These are phyloP conservation scores for Sorghum bicolor DNA, from an alignment of 176 grass and related monocot genomes.

Conservation along the genomic window DNA sequence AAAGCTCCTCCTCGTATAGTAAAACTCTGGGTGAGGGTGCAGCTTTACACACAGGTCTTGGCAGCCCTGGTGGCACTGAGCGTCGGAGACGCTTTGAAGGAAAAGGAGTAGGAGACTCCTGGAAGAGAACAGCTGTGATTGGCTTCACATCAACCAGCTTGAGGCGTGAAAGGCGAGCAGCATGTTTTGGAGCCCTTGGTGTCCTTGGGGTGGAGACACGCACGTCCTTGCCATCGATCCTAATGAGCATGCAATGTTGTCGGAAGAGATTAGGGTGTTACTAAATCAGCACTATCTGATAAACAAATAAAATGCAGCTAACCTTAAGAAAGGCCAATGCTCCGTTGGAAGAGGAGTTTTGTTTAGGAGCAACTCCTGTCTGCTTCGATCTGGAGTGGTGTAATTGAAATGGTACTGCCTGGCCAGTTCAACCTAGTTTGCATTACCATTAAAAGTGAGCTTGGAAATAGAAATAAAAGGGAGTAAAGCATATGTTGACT, in stretches of 20 bases:
- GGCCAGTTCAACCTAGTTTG: constrained; percentile 69
- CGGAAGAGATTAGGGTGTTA: constrained; percentile 14
- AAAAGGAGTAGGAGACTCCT: constrained; percentile 56
- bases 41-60: constrained; percentile 60
- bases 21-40: constrained; percentile 62
- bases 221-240: constrained; percentile 52
- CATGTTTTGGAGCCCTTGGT: constrained; percentile 70
- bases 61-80: constrained; percentile 63
- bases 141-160: constrained; percentile 62
- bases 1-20: constrained; percentile 79
- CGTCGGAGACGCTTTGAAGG: constrained; percentile 34
- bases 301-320: constrained; percentile 5
- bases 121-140: constrained; percentile 88
- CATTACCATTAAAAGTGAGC: constrained; percentile 12
- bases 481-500: neutral
- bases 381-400: constrained; percentile 73
- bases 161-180: constrained; percentile 51
- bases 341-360: constrained; percentile 72
- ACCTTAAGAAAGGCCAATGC: constrained; percentile 80
- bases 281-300: neutral
- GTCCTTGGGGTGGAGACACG: constrained; percentile 51
- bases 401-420: constrained; percentile 89
- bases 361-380: constrained; percentile 68
- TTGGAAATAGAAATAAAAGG: neutral
- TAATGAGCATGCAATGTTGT: constrained; percentile 25